Evolutionary conservation across 768 basidiomycete genomes (phyloP).

Genomic region (Auricularia heimuer): DNA sequence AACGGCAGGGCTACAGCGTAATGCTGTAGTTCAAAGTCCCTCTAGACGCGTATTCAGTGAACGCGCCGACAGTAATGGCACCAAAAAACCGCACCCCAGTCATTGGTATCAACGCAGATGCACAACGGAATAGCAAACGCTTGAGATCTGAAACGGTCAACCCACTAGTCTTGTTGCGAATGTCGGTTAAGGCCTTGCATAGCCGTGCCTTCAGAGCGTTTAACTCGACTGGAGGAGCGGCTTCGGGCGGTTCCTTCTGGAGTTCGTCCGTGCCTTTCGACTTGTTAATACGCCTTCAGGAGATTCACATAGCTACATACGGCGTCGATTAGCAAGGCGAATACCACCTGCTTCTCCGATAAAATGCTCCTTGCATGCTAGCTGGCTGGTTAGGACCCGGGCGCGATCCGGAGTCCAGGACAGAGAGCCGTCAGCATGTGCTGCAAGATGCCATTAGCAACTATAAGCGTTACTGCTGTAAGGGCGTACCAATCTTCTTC

Average conservation of each 20-base stretch:
- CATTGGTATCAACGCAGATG: constrained; percentile 63
- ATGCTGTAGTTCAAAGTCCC: constrained; percentile 76
- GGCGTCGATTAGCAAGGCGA: constrained; percentile 54
- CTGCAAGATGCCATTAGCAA: constrained; percentile 38
- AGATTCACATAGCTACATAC: constrained; percentile 27
- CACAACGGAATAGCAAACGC: constrained; percentile 77
- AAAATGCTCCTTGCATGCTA: constrained; percentile 86
- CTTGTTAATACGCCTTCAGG: neutral
- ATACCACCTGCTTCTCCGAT: constrained; percentile 79
- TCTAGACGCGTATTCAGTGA: constrained; percentile 32
- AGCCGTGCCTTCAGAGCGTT: constrained; percentile 58
- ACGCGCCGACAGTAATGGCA: neutral
- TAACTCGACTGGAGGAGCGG: constrained; percentile 52
- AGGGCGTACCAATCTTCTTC: constrained; percentile 56
- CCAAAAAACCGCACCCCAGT: constrained; percentile 40
- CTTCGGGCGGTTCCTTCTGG: constrained; percentile 50
- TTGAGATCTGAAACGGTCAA: constrained; percentile 76
- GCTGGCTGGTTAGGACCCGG: constrained; percentile 71
- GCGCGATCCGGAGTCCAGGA: constrained; percentile 70
- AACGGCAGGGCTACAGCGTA: constrained; percentile 84
- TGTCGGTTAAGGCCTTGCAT: constrained; percentile 52
- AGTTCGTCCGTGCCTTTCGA: constrained; percentile 44
- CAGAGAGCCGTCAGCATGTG: constrained; percentile 12
- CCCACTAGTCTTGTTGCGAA: constrained; percentile 60
- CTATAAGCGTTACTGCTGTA: too few species aligned